phyloP scores from a whole-genome alignment of 2,329 filamentous ascomycete species.

The Fusarium lyarnte region DNA sequence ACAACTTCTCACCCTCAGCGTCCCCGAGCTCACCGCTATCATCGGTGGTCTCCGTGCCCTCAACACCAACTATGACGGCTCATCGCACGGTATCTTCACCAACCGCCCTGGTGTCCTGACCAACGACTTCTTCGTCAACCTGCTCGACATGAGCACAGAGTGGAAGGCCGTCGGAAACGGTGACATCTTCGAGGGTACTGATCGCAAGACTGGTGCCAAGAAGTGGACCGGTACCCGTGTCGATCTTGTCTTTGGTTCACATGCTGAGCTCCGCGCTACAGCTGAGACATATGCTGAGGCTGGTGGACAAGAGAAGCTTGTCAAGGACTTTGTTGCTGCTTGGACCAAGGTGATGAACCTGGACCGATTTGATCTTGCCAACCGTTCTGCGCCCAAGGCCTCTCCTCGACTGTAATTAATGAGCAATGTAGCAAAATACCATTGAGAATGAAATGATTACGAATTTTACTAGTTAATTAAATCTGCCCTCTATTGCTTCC shows the following conservation, averaged over 20 bases:
- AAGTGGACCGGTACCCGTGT: constrained; percentile 76
- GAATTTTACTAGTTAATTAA: not conserved
- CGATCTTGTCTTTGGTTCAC: constrained; percentile 76
- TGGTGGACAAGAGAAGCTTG: constrained; percentile 70
- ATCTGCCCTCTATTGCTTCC: not conserved
- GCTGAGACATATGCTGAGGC: constrained; percentile 73
- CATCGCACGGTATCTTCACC: constrained; percentile 74
- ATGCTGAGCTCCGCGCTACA: constrained; percentile 76
- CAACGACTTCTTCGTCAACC: constrained; percentile 85
- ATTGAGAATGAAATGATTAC: constrained; percentile 32
- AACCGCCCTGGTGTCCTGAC: constrained; percentile 72
- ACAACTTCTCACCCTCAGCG: constrained; percentile 73
- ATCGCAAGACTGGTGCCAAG: constrained; percentile 73
- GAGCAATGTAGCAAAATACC: constrained; percentile 39
- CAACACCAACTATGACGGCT: constrained; percentile 77
- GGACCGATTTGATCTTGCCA: constrained; percentile 70
- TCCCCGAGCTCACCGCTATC: constrained; percentile 76
- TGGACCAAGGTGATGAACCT: constrained; percentile 81
- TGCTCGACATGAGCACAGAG: constrained; percentile 73
- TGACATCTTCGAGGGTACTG: constrained; percentile 70
- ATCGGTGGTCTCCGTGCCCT: constrained; percentile 77
- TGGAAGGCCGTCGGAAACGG: constrained; percentile 62
- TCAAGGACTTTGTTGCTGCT: constrained; percentile 74
- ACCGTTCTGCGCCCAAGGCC: constrained; percentile 5
- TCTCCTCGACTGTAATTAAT: constrained; percentile 37